Base-by-base conservation (phyloP, 805 yeast genomes). In the Saccharomyces mikatae region DNA sequence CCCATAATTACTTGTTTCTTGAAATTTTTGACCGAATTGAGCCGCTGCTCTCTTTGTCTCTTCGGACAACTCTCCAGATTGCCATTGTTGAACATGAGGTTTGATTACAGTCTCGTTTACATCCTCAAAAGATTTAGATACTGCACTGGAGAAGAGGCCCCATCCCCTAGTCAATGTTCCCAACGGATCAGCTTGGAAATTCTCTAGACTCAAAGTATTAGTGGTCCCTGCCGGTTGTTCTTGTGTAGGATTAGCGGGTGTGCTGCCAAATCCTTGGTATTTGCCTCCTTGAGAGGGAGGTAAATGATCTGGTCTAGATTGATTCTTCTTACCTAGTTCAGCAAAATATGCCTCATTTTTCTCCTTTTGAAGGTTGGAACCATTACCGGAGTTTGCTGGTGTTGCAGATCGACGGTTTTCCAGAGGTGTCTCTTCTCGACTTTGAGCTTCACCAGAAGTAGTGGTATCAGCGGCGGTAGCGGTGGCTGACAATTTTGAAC, bases 261-360 rank as follows among this genome's bases (percentile, higher is more conserved):
- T 80, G 62, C 83, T 87, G 41, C 98, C 98, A 73, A 92, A 91
- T 1, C 98, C 98, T 58, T 82, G 84, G 68, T 84, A 91, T 67
- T 84, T 87, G 51, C 97, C 98, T 58, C 98, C 98, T 72, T 91
- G 89, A 11, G 92, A 86, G 29, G 98, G 98, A 2, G 92, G 96
- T 51, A 89, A 67, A 68, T 86, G 74, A 1, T 80, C 89, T 2
- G 97, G 88, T 69, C 95, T 80, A 21, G 76, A 56, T 6, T 82
- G 83, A 70, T 91, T 91, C 53, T 76, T 75, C 21, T 81, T 77
- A 14, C 97, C 97, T 53, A 91, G 75, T 28, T 79, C 78, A 13
- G 92, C 89, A 71, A 91, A 91, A 69, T 87, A 92, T 5, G 82
- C 76, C 69, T 90, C 97, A 66, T 87, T 89, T 58, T 80, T 80